Evolutionary conservation across 2,329 filamentous ascomycete genomes (phyloP).

Genomic region (Stagonosporopsis cucurbitacearum): DNA sequence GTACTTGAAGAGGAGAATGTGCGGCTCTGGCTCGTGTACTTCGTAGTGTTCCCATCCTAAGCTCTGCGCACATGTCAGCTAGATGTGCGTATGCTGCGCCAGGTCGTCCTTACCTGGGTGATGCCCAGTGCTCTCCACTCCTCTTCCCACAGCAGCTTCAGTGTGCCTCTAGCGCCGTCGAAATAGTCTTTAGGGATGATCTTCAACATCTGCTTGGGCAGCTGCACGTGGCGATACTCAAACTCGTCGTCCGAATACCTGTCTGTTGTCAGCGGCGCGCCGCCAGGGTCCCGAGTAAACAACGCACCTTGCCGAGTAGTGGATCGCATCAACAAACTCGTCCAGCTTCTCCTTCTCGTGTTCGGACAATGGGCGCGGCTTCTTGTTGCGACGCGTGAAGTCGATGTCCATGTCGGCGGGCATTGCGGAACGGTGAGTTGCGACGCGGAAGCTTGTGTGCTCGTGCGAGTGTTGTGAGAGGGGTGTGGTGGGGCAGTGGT

Average conservation of each 20-base stretch:
- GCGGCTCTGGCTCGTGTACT: slow-evolving; percentile 97
- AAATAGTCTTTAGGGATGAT: slow-evolving; percentile 95
- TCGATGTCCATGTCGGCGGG: slow-evolving; percentile 69
- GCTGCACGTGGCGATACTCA: slow-evolving; percentile 97
- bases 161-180: slow-evolving; percentile 83
- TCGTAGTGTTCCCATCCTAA: slow-evolving; percentile 99
- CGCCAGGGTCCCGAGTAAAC: slow-evolving; percentile 21
- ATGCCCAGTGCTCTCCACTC: slow-evolving; percentile 98
- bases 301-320: slow-evolving; percentile 87
- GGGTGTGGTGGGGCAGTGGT: slow-evolving; percentile 26
- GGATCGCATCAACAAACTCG: slow-evolving; percentile 90
- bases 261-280: slow-evolving; percentile 34
- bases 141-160: slow-evolving; percentile 97
- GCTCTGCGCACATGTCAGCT: slow-evolving; percentile 65
- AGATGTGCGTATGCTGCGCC: neutral
- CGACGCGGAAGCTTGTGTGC: slow-evolving; percentile 38
- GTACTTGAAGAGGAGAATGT: slow-evolving; percentile 98
- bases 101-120: slow-evolving; percentile 74
- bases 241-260: slow-evolving; percentile 93
- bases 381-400: slow-evolving; percentile 82
- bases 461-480: slow-evolving; percentile 32
- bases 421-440: slow-evolving; percentile 26
- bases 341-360: slow-evolving; percentile 82
- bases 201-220: slow-evolving; percentile 98
- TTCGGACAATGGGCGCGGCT: slow-evolving; percentile 80